Evolutionary conservation across 2,329 filamentous ascomycete species (phyloP).

Genomic region (Verticillium nonalfalfae): DNA sequence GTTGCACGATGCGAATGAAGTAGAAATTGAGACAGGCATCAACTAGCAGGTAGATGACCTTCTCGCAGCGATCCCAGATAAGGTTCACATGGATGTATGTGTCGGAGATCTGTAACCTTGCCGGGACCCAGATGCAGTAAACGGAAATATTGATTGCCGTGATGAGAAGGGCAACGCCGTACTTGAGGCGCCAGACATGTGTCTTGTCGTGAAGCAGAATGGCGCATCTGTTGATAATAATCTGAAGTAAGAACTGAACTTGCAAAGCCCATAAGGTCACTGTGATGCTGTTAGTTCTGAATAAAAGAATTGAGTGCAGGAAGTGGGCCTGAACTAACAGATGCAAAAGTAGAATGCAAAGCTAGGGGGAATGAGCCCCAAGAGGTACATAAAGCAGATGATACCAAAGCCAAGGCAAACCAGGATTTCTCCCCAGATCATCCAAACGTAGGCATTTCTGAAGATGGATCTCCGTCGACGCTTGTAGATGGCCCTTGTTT

Average conservation of each 20-base stretch:
- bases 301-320: neutral
- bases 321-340: neutral
- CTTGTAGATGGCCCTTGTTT: slow-evolving; percentile 23
- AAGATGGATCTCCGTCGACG: slow-evolving; percentile 19
- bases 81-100: slow-evolving; percentile 35
- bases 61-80: slow-evolving; percentile 43
- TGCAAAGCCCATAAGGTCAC: slow-evolving; percentile 18
- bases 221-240: slow-evolving; percentile 39
- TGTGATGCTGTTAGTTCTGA: neutral
- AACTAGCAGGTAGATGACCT: slow-evolving; percentile 37
- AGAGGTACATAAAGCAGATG: slow-evolving; percentile 20
- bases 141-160: slow-evolving; percentile 41
- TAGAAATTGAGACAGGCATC: slow-evolving; percentile 40
- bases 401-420: slow-evolving; percentile 28
- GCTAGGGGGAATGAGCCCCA: slow-evolving; percentile 13
- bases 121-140: slow-evolving; percentile 44
- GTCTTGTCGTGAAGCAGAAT: neutral
- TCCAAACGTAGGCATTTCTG: slow-evolving; percentile 33
- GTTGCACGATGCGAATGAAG: slow-evolving; percentile 36
- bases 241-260: slow-evolving; percentile 37
- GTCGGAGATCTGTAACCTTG: slow-evolving; percentile 31
- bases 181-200: slow-evolving; percentile 26
- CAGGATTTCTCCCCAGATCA: slow-evolving; percentile 38
- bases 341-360: slow-evolving; percentile 4
- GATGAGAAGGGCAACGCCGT: slow-evolving; percentile 32